Base-by-base conservation (phyloP, 2,329 filamentous ascomycete genomes). In the Calonectria pteridis region DNA sequence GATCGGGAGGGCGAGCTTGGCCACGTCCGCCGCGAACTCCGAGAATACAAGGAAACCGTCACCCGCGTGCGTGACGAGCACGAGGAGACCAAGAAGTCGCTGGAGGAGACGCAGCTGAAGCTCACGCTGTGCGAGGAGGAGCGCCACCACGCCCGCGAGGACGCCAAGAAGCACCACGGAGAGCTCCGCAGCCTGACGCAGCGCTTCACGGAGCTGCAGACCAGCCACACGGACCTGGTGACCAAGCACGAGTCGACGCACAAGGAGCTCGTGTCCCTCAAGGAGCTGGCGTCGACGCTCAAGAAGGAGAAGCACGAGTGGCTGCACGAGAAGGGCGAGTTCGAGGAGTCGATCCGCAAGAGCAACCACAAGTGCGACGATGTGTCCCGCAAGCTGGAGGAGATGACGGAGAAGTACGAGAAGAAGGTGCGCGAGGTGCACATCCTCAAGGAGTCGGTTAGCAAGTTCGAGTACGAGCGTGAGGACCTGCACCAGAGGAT, bases 281-380 rank as follows among this genome's bases (percentile, higher is more conserved):
- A 10, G 18, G 55, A 62, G 55, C 18, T 37, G 6, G 14, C 26
- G 6, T 40, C 33, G 16, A 28, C 37, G n/a, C 33, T 62, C 33
- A 62, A 62, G 55, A 62, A 37, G 55, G 55, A 62, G 55, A 62
- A 62, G 55, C 55, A 62, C n/a, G 55, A 62, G 55, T 62, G 55
- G 55, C 55, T 62, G 55, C 55, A 62, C 33, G 55, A 40, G 35
- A 40, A 37, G 33, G 55, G 55, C 55, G 55, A 62, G 55, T 62
- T 62, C 6, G 55, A 62, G 18, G 55, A 62, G 26, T 16, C 37
- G 2, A 40, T 62, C 23, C 55, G 55, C 33, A 62, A 62, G 55
- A 28, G 55, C 55, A 26, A 62, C 55, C 55, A 62, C 55, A 40
- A 40, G 55, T 62, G 35, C 55, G 37, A 35, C 20, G 55, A 62